phyloP scores from a whole-genome alignment of 2,329 filamentous ascomycete species.

The Aspergillus niger region DNA sequence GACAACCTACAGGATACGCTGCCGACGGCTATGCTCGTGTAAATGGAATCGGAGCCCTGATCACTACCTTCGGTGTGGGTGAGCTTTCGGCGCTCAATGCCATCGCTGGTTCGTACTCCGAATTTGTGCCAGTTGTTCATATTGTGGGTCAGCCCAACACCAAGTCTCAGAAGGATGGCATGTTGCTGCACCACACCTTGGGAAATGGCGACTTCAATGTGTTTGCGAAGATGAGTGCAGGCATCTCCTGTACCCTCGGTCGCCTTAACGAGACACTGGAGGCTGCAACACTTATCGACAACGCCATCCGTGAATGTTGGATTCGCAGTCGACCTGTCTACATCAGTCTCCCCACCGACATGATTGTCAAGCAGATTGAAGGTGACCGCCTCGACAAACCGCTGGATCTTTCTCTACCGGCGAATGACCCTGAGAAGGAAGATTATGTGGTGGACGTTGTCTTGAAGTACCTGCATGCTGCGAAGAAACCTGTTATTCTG shows the following conservation, averaged over 20 bases:
- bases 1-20: slow-evolving; percentile 59
- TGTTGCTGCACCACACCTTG: slow-evolving; percentile 66
- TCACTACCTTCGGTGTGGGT: slow-evolving; percentile 76
- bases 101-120: slow-evolving; percentile 72
- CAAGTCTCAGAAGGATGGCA: slow-evolving; percentile 48
- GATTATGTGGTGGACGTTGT: slow-evolving; percentile 81
- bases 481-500: slow-evolving; percentile 74
- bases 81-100: slow-evolving; percentile 70
- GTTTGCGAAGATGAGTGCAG: slow-evolving; percentile 74
- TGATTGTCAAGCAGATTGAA: slow-evolving; percentile 74
- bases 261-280: slow-evolving; percentile 70
- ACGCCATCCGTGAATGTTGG: slow-evolving; percentile 73
- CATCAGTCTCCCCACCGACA: slow-evolving; percentile 78
- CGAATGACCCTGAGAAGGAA: slow-evolving; percentile 71
- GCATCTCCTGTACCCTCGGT: slow-evolving; percentile 71
- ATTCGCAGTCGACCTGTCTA: slow-evolving; percentile 77
- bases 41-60: slow-evolving; percentile 67
- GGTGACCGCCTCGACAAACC: slow-evolving; percentile 69
- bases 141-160: slow-evolving; percentile 59
- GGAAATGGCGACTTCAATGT: slow-evolving; percentile 79
- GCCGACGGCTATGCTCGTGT: slow-evolving; percentile 79
- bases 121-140: slow-evolving; percentile 68
- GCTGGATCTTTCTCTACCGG: slow-evolving; percentile 65
- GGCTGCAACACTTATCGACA: slow-evolving; percentile 74
- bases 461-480: slow-evolving; percentile 69